Conservation (phyloP, 305 asterid genomes). For the Salvia sclarea region DNA sequence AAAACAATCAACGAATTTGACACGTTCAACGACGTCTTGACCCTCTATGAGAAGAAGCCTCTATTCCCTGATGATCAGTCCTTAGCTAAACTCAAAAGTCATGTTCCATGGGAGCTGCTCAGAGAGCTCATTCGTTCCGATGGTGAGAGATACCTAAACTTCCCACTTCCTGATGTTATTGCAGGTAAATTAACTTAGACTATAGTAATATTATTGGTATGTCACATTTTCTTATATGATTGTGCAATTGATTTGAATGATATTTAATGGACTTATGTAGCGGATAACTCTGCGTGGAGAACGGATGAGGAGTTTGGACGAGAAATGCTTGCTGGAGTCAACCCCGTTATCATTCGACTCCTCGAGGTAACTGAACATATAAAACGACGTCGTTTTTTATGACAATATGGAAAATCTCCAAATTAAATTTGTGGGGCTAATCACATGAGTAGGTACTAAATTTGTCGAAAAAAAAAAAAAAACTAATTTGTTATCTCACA, state of each 20-base stretch:
- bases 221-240: not conserved
- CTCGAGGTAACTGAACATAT: slow-evolving; percentile 31
- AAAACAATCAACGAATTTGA: slow-evolving; percentile 72
- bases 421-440: too few relatives aligned
- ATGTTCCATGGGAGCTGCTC: slow-evolving; percentile 52
- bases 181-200: slow-evolving; percentile 34
- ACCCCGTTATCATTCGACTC: slow-evolving; percentile 54
- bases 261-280: slow-evolving; percentile 31
- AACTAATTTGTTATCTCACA: too few relatives aligned
- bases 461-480: too few relatives aligned
- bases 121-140: slow-evolving; percentile 56
- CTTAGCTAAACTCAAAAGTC: slow-evolving; percentile 29
- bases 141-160: slow-evolving; percentile 47
- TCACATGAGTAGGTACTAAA: too few relatives aligned
- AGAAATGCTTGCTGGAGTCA: slow-evolving; percentile 71
- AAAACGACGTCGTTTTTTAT: too few relatives aligned
- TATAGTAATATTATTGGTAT: not conserved
- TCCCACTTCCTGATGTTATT: slow-evolving; percentile 57
- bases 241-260: not conserved
- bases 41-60: slow-evolving; percentile 46
- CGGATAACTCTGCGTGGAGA: slow-evolving; percentile 59
- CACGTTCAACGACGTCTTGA: slow-evolving; percentile 53
- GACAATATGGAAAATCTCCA: too few relatives aligned
- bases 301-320: slow-evolving; percentile 66
- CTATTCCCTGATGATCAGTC: slow-evolving; percentile 38